Evolutionary conservation across 768 basidiomycete species (phyloP).

Genomic region (Mycena chlorophos): DNA sequence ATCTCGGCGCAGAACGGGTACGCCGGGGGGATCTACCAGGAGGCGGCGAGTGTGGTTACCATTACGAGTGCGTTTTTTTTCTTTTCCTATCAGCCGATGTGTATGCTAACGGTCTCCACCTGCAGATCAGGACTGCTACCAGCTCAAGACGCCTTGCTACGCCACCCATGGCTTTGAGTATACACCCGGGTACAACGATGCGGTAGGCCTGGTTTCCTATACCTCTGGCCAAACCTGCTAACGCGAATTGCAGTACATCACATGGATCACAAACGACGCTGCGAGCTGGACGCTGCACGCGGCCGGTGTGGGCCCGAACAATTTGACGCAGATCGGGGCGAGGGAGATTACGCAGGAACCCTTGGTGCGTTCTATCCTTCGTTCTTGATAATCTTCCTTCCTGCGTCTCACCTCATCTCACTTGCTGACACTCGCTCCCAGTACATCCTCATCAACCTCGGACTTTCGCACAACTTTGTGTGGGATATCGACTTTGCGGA

Average conservation of each 20-base stretch:
- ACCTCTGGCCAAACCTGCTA: slow-evolving; percentile 19
- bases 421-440: slow-evolving; percentile 40
- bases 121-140: slow-evolving; percentile 47
- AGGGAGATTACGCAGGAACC: slow-evolving; percentile 70
- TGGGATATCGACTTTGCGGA: slow-evolving; percentile 58
- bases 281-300: slow-evolving; percentile 14
- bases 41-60: slow-evolving; percentile 73
- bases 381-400: slow-evolving; percentile 19
- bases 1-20: slow-evolving; percentile 62
- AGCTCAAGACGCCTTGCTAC: slow-evolving; percentile 41
- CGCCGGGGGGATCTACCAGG: slow-evolving; percentile 75
- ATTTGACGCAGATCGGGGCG: slow-evolving; percentile 49
- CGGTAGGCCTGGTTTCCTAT: slow-evolving; percentile 35
- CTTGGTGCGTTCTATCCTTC: slow-evolving; percentile 46
- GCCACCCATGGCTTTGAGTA: slow-evolving; percentile 59
- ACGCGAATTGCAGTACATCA: slow-evolving; percentile 54
- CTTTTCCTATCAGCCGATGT: not conserved
- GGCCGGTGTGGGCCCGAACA: slow-evolving; percentile 51
- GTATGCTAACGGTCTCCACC: not conserved
- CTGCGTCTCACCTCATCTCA: too few species aligned
- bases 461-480: slow-evolving; percentile 70
- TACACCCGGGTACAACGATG: slow-evolving; percentile 43
- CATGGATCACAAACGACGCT: slow-evolving; percentile 63
- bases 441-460: slow-evolving; percentile 73
- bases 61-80: not conserved